A percentile compares a stretch with the other conserved stretches of the same genome.
These are phyloP conservation scores for Diaporthe citri DNA, from an alignment of 2,329 filamentous ascomycete genomes.

Conservation along the genomic window DNA sequence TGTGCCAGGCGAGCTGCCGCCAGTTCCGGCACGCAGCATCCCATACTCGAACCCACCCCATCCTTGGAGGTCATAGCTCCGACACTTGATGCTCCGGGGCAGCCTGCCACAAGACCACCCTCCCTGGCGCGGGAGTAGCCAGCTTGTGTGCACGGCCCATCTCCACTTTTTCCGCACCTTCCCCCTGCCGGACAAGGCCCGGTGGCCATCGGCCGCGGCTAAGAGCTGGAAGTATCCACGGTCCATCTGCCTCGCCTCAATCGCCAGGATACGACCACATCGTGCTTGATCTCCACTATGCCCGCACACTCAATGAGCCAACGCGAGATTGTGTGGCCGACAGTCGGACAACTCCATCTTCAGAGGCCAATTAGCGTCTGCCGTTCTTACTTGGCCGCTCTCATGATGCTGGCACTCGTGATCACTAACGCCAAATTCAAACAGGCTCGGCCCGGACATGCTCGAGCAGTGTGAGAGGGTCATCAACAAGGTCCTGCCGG, in stretches of 20 bases:
- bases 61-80: conserved; percentile 28
- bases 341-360: not conserved
- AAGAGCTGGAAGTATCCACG: not conserved
- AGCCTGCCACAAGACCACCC: conserved; percentile 21
- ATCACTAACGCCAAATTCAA: conserved; percentile 20
- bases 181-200: conserved; percentile 36
- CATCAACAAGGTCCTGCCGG: conserved; percentile 71
- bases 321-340: not conserved
- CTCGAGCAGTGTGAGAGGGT: conserved; percentile 71
- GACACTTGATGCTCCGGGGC: conserved; percentile 38
- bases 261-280: not conserved
- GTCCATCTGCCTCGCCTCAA: not conserved
- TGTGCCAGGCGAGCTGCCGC: conserved; percentile 32
- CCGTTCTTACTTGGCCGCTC: not conserved
- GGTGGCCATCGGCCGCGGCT: conserved; percentile 27
- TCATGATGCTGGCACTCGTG: not conserved
- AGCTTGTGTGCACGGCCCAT: conserved; percentile 39
- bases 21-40: conserved; percentile 30
- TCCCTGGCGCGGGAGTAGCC: conserved; percentile 28
- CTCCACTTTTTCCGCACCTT: conserved; percentile 39
- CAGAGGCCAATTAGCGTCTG: not conserved
- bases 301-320: not conserved
- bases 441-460: conserved; percentile 67
- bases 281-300: not conserved
- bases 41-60: conserved; percentile 19